Percentiles rank a stretch among this genome's conserved stretches.
Conservation (phyloP, 2,329 filamentous ascomycete genomes). For the Fusarium ambrosium region DNA sequence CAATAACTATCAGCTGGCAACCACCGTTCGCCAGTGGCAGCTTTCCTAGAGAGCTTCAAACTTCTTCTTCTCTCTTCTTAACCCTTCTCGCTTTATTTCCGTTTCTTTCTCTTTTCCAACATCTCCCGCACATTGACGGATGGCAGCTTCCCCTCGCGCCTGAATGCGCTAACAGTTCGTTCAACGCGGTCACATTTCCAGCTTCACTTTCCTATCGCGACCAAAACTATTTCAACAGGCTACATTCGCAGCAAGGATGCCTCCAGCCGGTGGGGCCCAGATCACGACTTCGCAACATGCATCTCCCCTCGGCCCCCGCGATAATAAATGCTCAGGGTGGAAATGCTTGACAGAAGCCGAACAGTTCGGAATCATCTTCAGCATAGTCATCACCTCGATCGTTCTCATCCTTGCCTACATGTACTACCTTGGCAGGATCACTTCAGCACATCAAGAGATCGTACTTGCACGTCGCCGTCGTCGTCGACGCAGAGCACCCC, state of each 20-base stretch:
- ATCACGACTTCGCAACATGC: not conserved
- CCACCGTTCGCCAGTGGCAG: conserved; percentile 19
- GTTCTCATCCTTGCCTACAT: conserved; percentile 50
- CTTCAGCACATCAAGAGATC: conserved; percentile 31
- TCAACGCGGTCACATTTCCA: not conserved
- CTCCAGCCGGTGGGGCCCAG: not conserved
- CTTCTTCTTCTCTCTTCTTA: not conserved
- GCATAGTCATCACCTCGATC: conserved; percentile 48
- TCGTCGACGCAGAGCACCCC: conserved; percentile 12
- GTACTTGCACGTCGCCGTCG: conserved; percentile 16
- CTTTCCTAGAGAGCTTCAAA: not conserved
- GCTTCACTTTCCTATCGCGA: not conserved
- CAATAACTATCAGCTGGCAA: conserved; percentile 20
- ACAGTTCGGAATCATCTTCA: conserved; percentile 57
- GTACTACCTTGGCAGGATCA: conserved; percentile 52
- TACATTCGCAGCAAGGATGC: not conserved
- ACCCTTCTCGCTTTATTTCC: not conserved
- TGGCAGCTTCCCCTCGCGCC: not conserved
- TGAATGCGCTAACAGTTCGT: not conserved
- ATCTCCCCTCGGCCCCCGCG: not conserved
- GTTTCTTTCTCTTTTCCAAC: not conserved
- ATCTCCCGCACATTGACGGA: not conserved
- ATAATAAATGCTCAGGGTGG: conserved; percentile 52
- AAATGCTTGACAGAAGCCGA: conserved; percentile 55
- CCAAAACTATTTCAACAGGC: not conserved